Evolutionary conservation across 2,329 filamentous ascomycete species (phyloP).

Genomic region (Zasmidium citrigriseum): DNA sequence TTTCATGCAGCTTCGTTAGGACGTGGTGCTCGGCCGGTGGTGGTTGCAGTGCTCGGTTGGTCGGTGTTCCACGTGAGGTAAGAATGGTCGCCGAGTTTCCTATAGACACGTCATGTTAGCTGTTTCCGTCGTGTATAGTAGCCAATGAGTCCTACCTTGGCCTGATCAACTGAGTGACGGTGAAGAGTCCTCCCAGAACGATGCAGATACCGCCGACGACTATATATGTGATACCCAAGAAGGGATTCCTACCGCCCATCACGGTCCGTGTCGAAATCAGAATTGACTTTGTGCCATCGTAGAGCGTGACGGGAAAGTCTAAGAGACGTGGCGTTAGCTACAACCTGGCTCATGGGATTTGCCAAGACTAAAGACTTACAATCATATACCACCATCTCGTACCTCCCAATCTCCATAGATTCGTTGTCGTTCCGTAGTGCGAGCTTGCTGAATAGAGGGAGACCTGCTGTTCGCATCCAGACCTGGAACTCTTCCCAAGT

Average conservation of each 20-base stretch:
- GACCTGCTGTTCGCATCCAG: conserved; percentile 96
- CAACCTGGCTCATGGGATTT: conserved; percentile 10
- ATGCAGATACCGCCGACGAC: conserved; percentile 93
- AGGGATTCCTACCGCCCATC: conserved; percentile 92
- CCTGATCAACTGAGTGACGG: conserved; percentile 84
- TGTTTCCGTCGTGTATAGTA: neutral
- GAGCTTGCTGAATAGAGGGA: conserved; percentile 94
- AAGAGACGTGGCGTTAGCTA: conserved; percentile 18
- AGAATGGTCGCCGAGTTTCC: conserved; percentile 90
- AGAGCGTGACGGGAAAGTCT: conserved; percentile 81
- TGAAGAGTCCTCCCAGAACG: conserved; percentile 82
- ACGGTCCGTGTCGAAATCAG: conserved; percentile 86
- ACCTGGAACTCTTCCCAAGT: conserved; percentile 87
- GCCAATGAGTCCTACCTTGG: conserved; percentile 67
- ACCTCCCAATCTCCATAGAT: conserved; percentile 69
- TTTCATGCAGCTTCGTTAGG: conserved; percentile 33
- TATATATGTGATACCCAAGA: conserved; percentile 93
- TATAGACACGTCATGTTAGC: conserved; percentile 39
- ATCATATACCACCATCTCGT: conserved; percentile 74
- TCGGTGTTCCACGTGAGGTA: conserved; percentile 95
- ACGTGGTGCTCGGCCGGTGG: conserved; percentile 44
- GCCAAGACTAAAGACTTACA: conserved; percentile 59
- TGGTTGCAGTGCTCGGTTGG: conserved; percentile 57
- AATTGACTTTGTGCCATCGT: conserved; percentile 86
- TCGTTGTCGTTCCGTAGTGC: conserved; percentile 76